phyloP scores from a whole-genome alignment of 2,329 filamentous ascomycete species.

The Aschersonia sp. region DNA sequence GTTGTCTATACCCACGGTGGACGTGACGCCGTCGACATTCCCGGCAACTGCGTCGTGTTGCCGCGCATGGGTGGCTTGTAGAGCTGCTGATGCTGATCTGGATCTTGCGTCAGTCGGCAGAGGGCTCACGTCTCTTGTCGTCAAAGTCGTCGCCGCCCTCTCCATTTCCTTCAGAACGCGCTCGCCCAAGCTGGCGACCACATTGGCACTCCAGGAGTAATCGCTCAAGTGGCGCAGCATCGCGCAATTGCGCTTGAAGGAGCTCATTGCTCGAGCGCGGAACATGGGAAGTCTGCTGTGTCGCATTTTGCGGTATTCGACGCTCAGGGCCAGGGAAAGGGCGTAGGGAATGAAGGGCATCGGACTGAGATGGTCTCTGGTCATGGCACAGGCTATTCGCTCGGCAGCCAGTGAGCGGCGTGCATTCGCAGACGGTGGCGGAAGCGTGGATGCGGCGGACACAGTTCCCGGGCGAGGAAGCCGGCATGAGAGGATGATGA shows the following conservation, averaged over 20 bases:
- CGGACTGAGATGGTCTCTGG: constrained; percentile 33
- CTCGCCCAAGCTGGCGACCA: constrained; percentile 40
- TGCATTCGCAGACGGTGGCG: constrained; percentile 35
- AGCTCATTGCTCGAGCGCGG: constrained; percentile 35
- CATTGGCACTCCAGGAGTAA: constrained; percentile 41
- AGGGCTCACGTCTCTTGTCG: constrained; percentile 19
- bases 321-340: constrained; percentile 44
- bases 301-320: constrained; percentile 50
- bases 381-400: constrained; percentile 39
- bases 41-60: constrained; percentile 8
- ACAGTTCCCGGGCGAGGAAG: constrained; percentile 26
- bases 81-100: constrained; percentile 5
- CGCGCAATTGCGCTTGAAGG: constrained; percentile 39
- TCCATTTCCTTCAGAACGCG: constrained; percentile 42
- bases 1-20: constrained; percentile 15
- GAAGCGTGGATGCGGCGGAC: constrained; percentile 26
- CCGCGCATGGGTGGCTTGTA: constrained; percentile 2
- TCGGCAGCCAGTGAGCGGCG: constrained; percentile 43
- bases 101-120: constrained; percentile 8
- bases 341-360: constrained; percentile 48
- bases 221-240: constrained; percentile 37
- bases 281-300: constrained; percentile 46
- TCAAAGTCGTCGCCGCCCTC: constrained; percentile 32
- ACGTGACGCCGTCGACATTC: constrained; percentile 13
- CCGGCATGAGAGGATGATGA: constrained; percentile 49